Conservation (phyloP, 1,139 yeast species). For the Taiozyma sp. region DNA sequence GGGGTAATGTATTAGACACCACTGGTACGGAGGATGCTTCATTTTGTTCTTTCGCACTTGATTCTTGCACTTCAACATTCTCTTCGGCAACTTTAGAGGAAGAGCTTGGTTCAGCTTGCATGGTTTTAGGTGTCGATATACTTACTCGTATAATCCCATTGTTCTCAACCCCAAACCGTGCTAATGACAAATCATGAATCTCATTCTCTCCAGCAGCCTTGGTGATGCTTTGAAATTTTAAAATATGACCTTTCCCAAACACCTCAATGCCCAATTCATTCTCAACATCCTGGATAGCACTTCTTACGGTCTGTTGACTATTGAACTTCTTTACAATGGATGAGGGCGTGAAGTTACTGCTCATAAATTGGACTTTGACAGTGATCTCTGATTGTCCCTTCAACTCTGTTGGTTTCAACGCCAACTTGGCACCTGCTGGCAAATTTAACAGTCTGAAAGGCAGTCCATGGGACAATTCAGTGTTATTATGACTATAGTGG, state of each 20-base stretch:
- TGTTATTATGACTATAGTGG: slow-evolving; percentile 22
- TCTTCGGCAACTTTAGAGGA: neutral
- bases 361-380: slow-evolving; percentile 21
- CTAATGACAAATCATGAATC: slow-evolving; percentile 6
- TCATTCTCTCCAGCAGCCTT: slow-evolving; percentile 12
- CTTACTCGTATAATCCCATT: slow-evolving; percentile 20
- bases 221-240: slow-evolving; percentile 17
- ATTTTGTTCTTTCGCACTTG: neutral
- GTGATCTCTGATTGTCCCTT: slow-evolving; percentile 9
- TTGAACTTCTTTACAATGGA: slow-evolving; percentile 16
- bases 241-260: slow-evolving; percentile 2
- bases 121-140: neutral
- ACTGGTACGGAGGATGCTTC: neutral
- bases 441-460: slow-evolving; percentile 30
- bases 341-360: slow-evolving; percentile 10
- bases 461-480: slow-evolving; percentile 22
- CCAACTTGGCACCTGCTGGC: slow-evolving; percentile 29
- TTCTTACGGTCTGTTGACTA: slow-evolving; percentile 6
- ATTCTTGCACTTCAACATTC: neutral
- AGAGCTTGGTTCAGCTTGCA: neutral
- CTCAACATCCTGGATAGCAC: slow-evolving; percentile 11
- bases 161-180: slow-evolving; percentile 19
- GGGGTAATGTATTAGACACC: no score
- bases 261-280: slow-evolving; percentile 9
- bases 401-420: slow-evolving; percentile 13